These are phyloP conservation scores for Arthrobotrys conoides DNA, from an alignment of 2,329 filamentous ascomycete genomes.

Conservation along the genomic window DNA sequence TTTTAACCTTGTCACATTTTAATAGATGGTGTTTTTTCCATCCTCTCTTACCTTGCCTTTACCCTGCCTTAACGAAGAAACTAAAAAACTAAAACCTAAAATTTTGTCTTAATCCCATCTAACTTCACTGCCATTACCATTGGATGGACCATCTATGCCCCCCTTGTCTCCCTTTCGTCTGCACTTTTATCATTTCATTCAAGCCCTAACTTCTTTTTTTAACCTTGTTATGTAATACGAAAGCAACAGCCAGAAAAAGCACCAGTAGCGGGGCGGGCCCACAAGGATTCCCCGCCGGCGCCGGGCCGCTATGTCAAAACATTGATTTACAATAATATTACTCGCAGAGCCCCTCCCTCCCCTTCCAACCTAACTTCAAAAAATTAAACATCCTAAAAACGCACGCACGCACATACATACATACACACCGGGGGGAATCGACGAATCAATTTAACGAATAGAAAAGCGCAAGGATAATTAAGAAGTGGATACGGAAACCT, in stretches of 20 bases:
- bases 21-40: neutral
- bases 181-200: conserved; percentile 2
- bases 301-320: conserved; percentile 22
- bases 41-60: neutral
- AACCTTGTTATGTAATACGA: conserved; percentile 12
- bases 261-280: neutral
- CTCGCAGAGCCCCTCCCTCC: conserved; percentile 17
- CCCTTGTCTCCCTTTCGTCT: neutral
- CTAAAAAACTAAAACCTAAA: neutral
- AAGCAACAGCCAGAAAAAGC: neutral
- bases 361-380: neutral
- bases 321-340: neutral
- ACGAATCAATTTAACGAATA: neutral
- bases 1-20: conserved; percentile 24
- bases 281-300: conserved; percentile 16
- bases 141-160: conserved; percentile 7
- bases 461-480: neutral
- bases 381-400: too few relatives aligned
- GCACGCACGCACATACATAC: too few relatives aligned
- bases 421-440: neutral
- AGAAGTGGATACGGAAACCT: conserved; percentile 4
- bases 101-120: conserved; percentile 2
- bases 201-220: neutral
- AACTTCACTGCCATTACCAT: conserved; percentile 3
- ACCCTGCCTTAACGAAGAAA: neutral